A percentile compares a stretch with the other conserved stretches of the same genome.
phyloP scores from a whole-genome alignment of 2,329 filamentous ascomycete species.

The Xylaria sp. region DNA sequence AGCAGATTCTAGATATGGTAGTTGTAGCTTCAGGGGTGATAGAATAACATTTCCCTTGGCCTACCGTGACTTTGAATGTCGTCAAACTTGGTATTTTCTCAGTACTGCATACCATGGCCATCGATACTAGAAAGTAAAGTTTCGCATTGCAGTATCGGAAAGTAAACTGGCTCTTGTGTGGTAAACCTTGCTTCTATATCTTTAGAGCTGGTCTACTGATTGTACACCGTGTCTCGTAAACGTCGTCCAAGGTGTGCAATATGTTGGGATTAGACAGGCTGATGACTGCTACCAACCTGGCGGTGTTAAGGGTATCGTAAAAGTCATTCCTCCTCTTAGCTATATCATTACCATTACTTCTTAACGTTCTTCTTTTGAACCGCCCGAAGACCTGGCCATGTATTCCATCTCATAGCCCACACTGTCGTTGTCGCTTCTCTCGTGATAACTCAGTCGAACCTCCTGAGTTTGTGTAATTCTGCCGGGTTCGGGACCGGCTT shows the following conservation, averaged over 20 bases:
- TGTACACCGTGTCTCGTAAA: background rate
- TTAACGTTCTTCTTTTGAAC: constrained; percentile 10
- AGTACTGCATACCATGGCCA: no score
- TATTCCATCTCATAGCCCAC: constrained; percentile 28
- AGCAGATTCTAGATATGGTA: no score
- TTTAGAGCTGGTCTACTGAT: background rate
- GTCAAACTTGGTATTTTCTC: no score
- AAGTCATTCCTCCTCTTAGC: background rate
- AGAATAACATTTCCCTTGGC: no score
- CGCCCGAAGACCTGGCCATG: constrained; percentile 19
- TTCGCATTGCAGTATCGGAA: background rate
- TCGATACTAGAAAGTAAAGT: background rate
- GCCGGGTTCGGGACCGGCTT: constrained; percentile 13
- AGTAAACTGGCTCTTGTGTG: background rate
- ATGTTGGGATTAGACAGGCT: background rate
- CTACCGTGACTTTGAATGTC: no score
- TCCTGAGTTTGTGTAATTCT: constrained; percentile 29
- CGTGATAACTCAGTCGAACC: constrained; percentile 26
- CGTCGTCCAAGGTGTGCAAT: background rate
- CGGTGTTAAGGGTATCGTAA: background rate
- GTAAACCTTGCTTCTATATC: background rate
- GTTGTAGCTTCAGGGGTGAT: no score
- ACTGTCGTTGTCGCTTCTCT: constrained; percentile 27
- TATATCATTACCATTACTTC: background rate
- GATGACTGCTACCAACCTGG: background rate